phyloP scores from a whole-genome alignment of 106 monocot genomes.

The Dioscorea zingiberensis region DNA sequence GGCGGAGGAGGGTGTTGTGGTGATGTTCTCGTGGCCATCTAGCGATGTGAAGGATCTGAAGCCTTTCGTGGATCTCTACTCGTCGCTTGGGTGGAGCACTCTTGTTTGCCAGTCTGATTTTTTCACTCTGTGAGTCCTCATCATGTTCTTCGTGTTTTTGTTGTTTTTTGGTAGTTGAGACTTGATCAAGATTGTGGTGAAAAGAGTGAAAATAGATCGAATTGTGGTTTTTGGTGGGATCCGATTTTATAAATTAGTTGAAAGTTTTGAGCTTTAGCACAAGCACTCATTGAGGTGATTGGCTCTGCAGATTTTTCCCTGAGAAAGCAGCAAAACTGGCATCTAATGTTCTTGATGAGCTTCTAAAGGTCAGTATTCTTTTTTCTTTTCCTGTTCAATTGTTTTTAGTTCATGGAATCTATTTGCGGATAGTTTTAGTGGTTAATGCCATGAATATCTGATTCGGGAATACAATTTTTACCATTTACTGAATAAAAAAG shows the following conservation, averaged over 20 bases:
- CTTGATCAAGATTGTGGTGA: no score
- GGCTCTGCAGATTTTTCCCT: constrained; percentile 56
- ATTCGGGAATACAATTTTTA: not conserved
- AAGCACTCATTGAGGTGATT: no score
- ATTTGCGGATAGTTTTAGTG: not conserved
- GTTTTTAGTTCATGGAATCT: not conserved
- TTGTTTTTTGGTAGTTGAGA: constrained; percentile 3
- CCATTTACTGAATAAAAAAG: not conserved
- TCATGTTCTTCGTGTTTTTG: not conserved
- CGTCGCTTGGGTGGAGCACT: constrained; percentile 71
- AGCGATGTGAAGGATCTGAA: constrained; percentile 66
- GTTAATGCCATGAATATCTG: not conserved
- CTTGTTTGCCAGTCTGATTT: constrained; percentile 77
- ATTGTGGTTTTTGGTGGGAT: no score
- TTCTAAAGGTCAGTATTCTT: constrained; percentile 55
- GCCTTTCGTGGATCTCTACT: constrained; percentile 59
- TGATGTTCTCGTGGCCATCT: constrained; percentile 78
- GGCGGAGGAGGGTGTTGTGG: constrained; percentile 54
- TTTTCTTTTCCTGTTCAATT: not conserved
- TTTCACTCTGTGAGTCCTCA: constrained; percentile 49
- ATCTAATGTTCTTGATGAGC: constrained; percentile 51
- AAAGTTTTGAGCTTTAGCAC: no score
- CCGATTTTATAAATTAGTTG: no score
- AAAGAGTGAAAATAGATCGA: no score
- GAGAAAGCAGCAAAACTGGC: constrained; percentile 71